These are phyloP conservation scores for Vicia villosa DNA, from an alignment of 306 rosid genomes.

Conservation along the genomic window DNA sequence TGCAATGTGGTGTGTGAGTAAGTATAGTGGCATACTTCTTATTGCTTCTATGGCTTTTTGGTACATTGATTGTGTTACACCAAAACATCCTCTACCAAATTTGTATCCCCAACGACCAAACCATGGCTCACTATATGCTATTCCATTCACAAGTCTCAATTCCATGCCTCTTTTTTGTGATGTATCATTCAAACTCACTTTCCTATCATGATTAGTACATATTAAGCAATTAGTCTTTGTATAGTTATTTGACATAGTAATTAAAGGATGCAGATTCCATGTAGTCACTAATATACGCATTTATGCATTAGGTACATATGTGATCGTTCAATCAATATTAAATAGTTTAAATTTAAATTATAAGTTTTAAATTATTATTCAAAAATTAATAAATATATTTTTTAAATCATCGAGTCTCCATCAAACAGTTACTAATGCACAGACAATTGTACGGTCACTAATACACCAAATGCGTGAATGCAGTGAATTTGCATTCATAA, in stretches of 20 bases:
- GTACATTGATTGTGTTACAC: conserved; percentile 67
- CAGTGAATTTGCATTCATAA: not conserved
- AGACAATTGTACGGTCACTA: no score
- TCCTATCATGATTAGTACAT: conserved; percentile 46
- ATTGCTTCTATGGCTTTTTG: conserved; percentile 72
- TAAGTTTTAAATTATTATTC: no score
- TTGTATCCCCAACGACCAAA: conserved; percentile 88
- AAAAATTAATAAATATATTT: no score
- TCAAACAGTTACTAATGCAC: no score
- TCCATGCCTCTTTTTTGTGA: conserved; percentile 81
- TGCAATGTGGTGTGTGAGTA: conserved; percentile 51
- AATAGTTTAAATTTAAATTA: no score
- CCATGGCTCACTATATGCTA: conserved; percentile 73
- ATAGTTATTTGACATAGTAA: not conserved
- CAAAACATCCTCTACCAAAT: conserved; percentile 64
- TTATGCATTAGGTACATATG: no score
- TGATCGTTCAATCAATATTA: no score
- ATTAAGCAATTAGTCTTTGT: not conserved
- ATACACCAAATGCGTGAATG: no score
- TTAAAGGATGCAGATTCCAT: no score
- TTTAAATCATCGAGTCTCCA: no score
- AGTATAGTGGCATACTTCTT: conserved; percentile 62
- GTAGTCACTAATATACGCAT: no score
- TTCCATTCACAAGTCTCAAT: conserved; percentile 64
- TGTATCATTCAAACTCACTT: conserved; percentile 73